Base-by-base conservation (phyloP, 805 yeast genomes). In the Candida odintsovae region DNA sequence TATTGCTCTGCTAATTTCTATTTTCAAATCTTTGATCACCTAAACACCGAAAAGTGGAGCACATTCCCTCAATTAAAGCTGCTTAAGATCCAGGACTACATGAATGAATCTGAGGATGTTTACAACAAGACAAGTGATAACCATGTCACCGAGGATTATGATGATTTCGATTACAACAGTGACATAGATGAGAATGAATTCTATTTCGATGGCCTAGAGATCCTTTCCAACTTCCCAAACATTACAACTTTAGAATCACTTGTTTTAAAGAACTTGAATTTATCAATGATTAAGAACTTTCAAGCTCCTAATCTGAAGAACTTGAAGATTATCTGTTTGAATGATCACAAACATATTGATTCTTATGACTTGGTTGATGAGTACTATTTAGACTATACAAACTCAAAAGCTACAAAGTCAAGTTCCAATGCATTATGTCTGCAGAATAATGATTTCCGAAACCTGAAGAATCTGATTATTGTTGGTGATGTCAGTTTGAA, bases 141-240 rank as follows among this genome's bases (percentile, higher is more conserved):
- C 38, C 54, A 54, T 37, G 42, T 52, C 11, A 57, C 51, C 19
- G 56, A 50, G 2, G 63, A 54, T 3, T 57, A 53, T 10, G 62
- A 60, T 12, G 66, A 64, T 13, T 61, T 59, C 36, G 69, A 63
- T 16, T 61, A 59, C 25, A 63, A 64, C 26, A 62, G 64, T 3
- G 63, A 62, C 20, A 52, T 61, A n/a, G 65, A 61, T 23, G 68
- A 65, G 47, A 69, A 68, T 40, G 63, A 57, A 41, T 55, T 69
- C 35, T 68, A 66, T 48, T 66, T 70, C 50, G 69, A 67, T 47
- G 72, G 63, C 0, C 29, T 59, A 19, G 63, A 59, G 44, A 55
- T 59, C 3, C 31, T 58, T 2, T 53, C 51, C 16, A 58, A 57
- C 31, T 41, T 49, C 19, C 43, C 15, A 6, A 42, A 53, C 21